A percentile compares a stretch with the other conserved stretches of the same genome.
Conservation (phyloP, 805 yeast genomes). For the Pichia gijzeniarum region DNA sequence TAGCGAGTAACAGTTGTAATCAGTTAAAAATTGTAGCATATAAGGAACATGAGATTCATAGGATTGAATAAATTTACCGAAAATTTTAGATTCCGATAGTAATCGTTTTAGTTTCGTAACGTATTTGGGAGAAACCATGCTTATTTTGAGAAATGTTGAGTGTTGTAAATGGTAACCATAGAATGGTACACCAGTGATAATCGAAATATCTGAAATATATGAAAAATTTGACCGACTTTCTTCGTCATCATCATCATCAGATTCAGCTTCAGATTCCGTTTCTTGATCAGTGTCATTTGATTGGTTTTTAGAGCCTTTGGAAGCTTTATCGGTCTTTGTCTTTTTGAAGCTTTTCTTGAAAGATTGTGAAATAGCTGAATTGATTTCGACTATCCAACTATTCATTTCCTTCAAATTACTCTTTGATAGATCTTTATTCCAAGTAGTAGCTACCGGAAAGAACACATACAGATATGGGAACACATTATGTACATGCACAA, state of each 20-base stretch:
- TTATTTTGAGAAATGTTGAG: constrained; percentile 60
- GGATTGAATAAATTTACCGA: constrained; percentile 38
- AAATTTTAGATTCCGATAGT: constrained; percentile 38
- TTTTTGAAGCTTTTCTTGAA: background rate
- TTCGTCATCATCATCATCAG: constrained; percentile 12
- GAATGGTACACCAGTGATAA: constrained; percentile 72
- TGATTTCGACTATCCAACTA: constrained; percentile 13
- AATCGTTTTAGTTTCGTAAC: constrained; percentile 46
- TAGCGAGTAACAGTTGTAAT: constrained; percentile 80
- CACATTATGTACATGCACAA: constrained; percentile 75
- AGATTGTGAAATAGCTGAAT: constrained; percentile 8
- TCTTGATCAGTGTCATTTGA: constrained; percentile 7
- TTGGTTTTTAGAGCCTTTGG: constrained; percentile 3
- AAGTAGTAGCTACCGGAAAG: constrained; percentile 38
- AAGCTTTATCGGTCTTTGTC: background rate
- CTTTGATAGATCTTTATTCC: constrained; percentile 20
- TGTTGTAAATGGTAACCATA: constrained; percentile 77
- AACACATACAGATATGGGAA: constrained; percentile 76
- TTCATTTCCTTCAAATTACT: constrained; percentile 28
- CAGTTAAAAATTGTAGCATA: constrained; percentile 69
- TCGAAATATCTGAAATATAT: constrained; percentile 51
- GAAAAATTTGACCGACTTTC: background rate
- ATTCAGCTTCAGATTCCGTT: constrained; percentile 10
- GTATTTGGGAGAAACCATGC: constrained; percentile 57
- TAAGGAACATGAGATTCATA: constrained; percentile 81